Evolutionary conservation across 768 basidiomycete genomes (phyloP).

Genomic region (Boletus tomentosulus): DNA sequence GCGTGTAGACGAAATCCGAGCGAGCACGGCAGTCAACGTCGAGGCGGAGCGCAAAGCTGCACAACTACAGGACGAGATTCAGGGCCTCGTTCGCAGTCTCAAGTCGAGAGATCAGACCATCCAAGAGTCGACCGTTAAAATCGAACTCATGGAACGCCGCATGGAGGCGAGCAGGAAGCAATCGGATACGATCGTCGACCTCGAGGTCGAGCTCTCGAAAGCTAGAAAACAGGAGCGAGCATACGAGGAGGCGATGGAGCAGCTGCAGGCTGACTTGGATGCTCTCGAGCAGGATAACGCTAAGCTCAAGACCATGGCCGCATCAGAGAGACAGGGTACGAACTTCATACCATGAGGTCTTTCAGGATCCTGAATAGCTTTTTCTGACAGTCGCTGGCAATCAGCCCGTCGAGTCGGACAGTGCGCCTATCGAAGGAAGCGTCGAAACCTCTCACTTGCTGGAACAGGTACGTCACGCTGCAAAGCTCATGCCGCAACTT

Average conservation of each 20-base stretch:
- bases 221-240: constrained; percentile 84
- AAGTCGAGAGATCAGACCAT: constrained; percentile 86
- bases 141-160: constrained; percentile 91
- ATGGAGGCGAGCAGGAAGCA: constrained; percentile 91
- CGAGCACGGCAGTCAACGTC: constrained; percentile 76
- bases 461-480: constrained; percentile 61
- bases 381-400: constrained; percentile 38
- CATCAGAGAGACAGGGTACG: constrained; percentile 70
- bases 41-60: constrained; percentile 89
- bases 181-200: constrained; percentile 74
- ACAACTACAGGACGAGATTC: constrained; percentile 86
- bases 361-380: not conserved
- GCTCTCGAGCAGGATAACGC: constrained; percentile 82
- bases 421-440: constrained; percentile 67
- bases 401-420: constrained; percentile 56
- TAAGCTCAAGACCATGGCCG: constrained; percentile 68
- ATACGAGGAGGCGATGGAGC: constrained; percentile 92
- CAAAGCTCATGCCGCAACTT: not conserved
- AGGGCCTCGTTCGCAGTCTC: constrained; percentile 78
- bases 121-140: constrained; percentile 87
- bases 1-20: constrained; percentile 79
- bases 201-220: constrained; percentile 78
- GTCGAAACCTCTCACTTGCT: constrained; percentile 84
- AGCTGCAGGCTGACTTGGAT: constrained; percentile 86
- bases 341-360: not conserved